Conservation (phyloP, 257 asterid species). For the Solanum neorickii region DNA sequence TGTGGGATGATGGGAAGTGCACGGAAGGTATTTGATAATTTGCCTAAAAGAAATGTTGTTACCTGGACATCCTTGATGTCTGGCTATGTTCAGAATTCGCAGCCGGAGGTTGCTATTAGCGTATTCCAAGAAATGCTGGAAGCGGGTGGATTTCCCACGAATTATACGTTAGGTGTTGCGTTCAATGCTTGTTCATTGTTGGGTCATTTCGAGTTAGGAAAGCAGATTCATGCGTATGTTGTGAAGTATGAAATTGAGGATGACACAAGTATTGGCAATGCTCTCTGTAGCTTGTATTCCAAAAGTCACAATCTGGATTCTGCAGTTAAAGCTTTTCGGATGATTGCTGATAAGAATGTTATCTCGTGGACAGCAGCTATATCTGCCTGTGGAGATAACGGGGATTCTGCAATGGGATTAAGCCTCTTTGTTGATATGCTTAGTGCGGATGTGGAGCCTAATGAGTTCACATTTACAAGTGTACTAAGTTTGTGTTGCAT, state of each 20-base stretch:
- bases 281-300: conserved; percentile 72
- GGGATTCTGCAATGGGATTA: conserved; percentile 57
- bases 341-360: conserved; percentile 57
- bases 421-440: conserved; percentile 60
- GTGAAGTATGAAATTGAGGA: conserved; percentile 41
- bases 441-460: conserved; percentile 45
- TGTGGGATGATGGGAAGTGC: conserved; percentile 55
- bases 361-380: conserved; percentile 79
- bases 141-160: conserved; percentile 55
- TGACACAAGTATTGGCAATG: conserved; percentile 66
- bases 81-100: conserved; percentile 46
- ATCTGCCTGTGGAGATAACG: conserved; percentile 73
- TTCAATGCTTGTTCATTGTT: conserved; percentile 62
- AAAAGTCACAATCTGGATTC: conserved; percentile 40
- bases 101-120: conserved; percentile 40
- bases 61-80: conserved; percentile 86
- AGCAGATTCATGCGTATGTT: conserved; percentile 70
- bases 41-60: conserved; percentile 60
- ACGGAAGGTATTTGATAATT: conserved; percentile 46
- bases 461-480: conserved; percentile 64
- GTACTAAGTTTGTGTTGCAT: conserved; percentile 66
- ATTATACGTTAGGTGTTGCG: conserved; percentile 50
- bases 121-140: conserved; percentile 69
- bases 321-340: conserved; percentile 45
- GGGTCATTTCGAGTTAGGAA: conserved; percentile 41